Evolutionary conservation across 257 asterid species (phyloP).

Genomic region (Scutellaria galericulata): DNA sequence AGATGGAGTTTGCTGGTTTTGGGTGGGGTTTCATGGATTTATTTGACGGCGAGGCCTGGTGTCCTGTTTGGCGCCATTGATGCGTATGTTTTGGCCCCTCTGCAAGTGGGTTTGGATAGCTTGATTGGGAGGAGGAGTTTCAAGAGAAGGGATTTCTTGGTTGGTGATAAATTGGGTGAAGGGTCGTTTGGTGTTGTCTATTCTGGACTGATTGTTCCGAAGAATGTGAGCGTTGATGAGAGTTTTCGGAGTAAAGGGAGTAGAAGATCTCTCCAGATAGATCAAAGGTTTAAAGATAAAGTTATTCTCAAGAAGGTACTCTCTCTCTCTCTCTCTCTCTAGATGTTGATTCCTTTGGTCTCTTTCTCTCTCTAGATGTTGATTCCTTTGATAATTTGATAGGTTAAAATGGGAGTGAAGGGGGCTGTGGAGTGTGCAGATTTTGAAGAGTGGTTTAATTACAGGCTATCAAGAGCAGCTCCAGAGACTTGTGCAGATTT

Average conservation of each 20-base stretch:
- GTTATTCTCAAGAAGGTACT: slow-evolving; percentile 90
- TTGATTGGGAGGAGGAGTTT: slow-evolving; percentile 77
- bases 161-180: slow-evolving; percentile 80
- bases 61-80: slow-evolving; percentile 89
- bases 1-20: slow-evolving; percentile 58
- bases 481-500: slow-evolving; percentile 95
- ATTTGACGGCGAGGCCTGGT: slow-evolving; percentile 93
- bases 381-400: slow-evolving; percentile 20
- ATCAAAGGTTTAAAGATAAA: slow-evolving; percentile 68
- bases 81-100: slow-evolving; percentile 79
- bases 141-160: slow-evolving; percentile 73
- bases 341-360: slow-evolving; percentile 27
- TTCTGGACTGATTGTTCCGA: slow-evolving; percentile 82
- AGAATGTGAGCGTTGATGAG: slow-evolving; percentile 59
- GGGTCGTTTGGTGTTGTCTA: slow-evolving; percentile 95
- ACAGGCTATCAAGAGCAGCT: slow-evolving; percentile 92
- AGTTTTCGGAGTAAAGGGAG: slow-evolving; percentile 45
- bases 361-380: slow-evolving; percentile 1
- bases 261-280: slow-evolving; percentile 45
- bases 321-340: too few relatives aligned
- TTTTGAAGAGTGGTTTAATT: slow-evolving; percentile 93
- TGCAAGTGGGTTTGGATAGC: slow-evolving; percentile 73
- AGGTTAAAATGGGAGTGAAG: slow-evolving; percentile 88
- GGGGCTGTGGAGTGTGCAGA: slow-evolving; percentile 96
- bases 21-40: slow-evolving; percentile 75